Conservation (phyloP, 176 grass and related monocot genomes). For the Paspalum notatum region DNA sequence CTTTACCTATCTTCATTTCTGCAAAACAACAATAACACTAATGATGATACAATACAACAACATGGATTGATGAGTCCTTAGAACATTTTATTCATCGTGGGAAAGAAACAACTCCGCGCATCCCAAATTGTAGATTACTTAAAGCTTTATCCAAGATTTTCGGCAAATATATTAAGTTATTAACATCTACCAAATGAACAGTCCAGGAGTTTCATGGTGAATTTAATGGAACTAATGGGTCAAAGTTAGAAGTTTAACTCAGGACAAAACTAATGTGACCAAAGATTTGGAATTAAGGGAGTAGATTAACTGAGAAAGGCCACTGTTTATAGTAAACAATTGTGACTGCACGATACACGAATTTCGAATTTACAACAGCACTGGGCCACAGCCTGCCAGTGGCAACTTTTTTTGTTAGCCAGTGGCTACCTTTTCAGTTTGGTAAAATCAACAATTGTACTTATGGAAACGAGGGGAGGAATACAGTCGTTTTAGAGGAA, state of each 20-base stretch:
- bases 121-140: too few species aligned
- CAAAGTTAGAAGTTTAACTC: too few species aligned
- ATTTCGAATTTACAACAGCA: neutral
- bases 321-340: neutral
- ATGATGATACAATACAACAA: too few species aligned
- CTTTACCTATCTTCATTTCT: constrained; percentile 47
- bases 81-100: neutral
- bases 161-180: too few species aligned
- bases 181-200: too few species aligned
- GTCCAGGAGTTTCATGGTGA: too few species aligned
- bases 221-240: too few species aligned
- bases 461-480: neutral
- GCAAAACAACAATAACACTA: neutral
- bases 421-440: neutral
- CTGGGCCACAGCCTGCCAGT: neutral
- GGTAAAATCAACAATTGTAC: neutral
- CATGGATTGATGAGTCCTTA: neutral
- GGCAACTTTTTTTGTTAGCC: neutral
- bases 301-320: neutral
- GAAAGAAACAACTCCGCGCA: neutral
- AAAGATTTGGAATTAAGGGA: too few species aligned
- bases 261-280: too few species aligned
- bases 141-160: too few species aligned
- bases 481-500: neutral
- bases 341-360: neutral